A percentile compares a stretch with the other conserved stretches of the same genome.
Evolutionary conservation across 2,329 filamentous ascomycete genomes (phyloP).

Genomic region (Bipolaris oryzae): DNA sequence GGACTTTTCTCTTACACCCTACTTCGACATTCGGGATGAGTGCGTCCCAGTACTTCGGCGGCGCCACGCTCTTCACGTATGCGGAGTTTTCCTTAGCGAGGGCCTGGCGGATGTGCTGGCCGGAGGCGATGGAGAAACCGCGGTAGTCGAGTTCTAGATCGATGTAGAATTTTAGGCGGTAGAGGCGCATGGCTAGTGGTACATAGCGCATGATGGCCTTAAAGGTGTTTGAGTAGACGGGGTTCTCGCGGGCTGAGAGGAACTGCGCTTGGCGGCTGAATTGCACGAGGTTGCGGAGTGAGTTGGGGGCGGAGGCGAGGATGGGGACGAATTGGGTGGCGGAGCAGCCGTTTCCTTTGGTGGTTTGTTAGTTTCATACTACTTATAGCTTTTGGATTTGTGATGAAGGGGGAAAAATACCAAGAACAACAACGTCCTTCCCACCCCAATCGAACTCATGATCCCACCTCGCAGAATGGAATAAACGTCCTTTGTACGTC

Average conservation of each 20-base stretch:
- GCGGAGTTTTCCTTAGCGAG: slow-evolving; percentile 48
- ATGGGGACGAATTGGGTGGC: slow-evolving; percentile 58
- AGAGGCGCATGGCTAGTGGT: slow-evolving; percentile 54
- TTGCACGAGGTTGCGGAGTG: slow-evolving; percentile 52
- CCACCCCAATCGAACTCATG: slow-evolving; percentile 57
- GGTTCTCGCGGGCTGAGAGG: slow-evolving; percentile 54
- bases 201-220: slow-evolving; percentile 55
- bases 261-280: slow-evolving; percentile 60
- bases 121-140: slow-evolving; percentile 50
- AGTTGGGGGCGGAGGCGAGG: slow-evolving; percentile 45
- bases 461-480: slow-evolving; percentile 51
- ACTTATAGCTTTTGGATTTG: no score
- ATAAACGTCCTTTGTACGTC: slow-evolving; percentile 49
- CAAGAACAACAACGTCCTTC: slow-evolving; percentile 42
- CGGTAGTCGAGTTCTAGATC: slow-evolving; percentile 54
- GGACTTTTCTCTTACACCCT: slow-evolving; percentile 57
- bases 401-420: slow-evolving; percentile 13
- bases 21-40: slow-evolving; percentile 54
- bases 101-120: slow-evolving; percentile 45
- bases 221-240: slow-evolving; percentile 49
- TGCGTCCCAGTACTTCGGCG: slow-evolving; percentile 52
- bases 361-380: background rate
- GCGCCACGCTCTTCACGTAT: slow-evolving; percentile 54
- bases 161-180: slow-evolving; percentile 52
- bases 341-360: slow-evolving; percentile 54